Percentiles rank a stretch among this genome's conserved stretches.
These are phyloP conservation scores for Eucommia ulmoides DNA, from an alignment of 257 asterid genomes.

Conservation along the genomic window DNA sequence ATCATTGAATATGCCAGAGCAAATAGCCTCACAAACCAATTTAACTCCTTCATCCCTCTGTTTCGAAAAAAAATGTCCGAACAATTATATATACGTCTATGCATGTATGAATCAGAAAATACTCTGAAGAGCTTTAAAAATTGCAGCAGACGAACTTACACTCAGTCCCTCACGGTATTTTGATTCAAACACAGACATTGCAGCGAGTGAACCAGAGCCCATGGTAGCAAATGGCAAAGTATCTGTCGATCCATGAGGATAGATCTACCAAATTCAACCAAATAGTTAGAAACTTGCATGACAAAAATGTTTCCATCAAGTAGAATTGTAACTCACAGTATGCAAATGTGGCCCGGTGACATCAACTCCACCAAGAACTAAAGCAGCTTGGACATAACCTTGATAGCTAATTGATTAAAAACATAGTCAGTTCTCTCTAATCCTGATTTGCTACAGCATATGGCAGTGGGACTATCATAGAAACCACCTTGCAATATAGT, in stretches of 20 bases:
- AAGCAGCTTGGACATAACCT: slow-evolving; percentile 85
- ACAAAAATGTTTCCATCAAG: slow-evolving; percentile 3
- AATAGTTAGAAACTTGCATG: neutral
- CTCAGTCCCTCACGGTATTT: slow-evolving; percentile 72
- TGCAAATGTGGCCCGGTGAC: slow-evolving; percentile 87
- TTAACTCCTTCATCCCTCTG: slow-evolving; percentile 85
- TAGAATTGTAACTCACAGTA: slow-evolving; percentile 47
- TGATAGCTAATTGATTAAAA: slow-evolving; percentile 47
- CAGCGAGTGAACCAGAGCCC: slow-evolving; percentile 99
- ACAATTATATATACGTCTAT: too few relatives aligned
- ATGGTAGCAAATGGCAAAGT: slow-evolving; percentile 93
- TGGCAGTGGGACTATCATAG: slow-evolving; percentile 5
- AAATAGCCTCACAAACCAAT: slow-evolving; percentile 78
- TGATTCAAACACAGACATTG: slow-evolving; percentile 88
- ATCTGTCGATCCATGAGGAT: slow-evolving; percentile 98
- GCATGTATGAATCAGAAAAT: too few relatives aligned
- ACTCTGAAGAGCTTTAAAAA: too few relatives aligned
- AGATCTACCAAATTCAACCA: slow-evolving; percentile 39
- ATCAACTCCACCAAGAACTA: slow-evolving; percentile 97
- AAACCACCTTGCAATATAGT: slow-evolving; percentile 8
- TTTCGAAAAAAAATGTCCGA: neutral
- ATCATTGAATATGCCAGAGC: slow-evolving; percentile 89
- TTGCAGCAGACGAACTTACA: slow-evolving; percentile 35
- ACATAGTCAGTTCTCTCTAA: slow-evolving; percentile 8
- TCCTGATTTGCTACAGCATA: slow-evolving; percentile 1